phyloP scores from a whole-genome alignment of 2,329 filamentous ascomycete species.

The Fonsecaea pedrosoi region DNA sequence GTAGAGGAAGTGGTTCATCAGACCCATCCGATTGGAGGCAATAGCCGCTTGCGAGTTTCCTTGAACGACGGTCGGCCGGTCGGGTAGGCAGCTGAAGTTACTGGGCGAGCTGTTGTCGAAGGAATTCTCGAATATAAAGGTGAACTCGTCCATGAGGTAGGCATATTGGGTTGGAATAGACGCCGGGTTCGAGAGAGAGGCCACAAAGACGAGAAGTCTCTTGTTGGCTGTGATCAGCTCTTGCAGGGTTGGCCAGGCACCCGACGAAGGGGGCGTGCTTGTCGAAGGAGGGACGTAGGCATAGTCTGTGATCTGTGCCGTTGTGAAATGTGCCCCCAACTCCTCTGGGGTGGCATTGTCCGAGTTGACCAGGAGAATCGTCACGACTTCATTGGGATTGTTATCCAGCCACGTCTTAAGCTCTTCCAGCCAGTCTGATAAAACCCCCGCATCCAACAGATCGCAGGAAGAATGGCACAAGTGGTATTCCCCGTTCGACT shows the following conservation, averaged over 20 bases:
- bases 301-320: conserved; percentile 66
- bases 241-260: conserved; percentile 74
- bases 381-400: conserved; percentile 77
- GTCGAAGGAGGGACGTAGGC: conserved; percentile 63
- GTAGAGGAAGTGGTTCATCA: conserved; percentile 80
- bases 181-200: conserved; percentile 49
- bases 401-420: conserved; percentile 73
- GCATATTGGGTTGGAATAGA: conserved; percentile 46
- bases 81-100: conserved; percentile 74
- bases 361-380: conserved; percentile 74
- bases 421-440: conserved; percentile 67
- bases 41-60: conserved; percentile 60
- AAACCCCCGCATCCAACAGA: conserved; percentile 71
- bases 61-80: conserved; percentile 65
- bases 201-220: conserved; percentile 73
- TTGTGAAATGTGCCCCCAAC: conserved; percentile 62
- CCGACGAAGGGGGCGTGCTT: conserved; percentile 47
- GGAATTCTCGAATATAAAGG: conserved; percentile 71
- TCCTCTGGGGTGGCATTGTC: conserved; percentile 63
- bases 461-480: conserved; percentile 74
- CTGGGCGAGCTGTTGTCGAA: conserved; percentile 68
- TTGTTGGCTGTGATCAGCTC: conserved; percentile 69
- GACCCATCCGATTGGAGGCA: conserved; percentile 66
- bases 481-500: conserved; percentile 63
- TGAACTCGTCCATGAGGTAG: conserved; percentile 54